These are phyloP conservation scores for Aureobasidium vineae DNA, from an alignment of 2,329 filamentous ascomycete genomes.

Conservation along the genomic window DNA sequence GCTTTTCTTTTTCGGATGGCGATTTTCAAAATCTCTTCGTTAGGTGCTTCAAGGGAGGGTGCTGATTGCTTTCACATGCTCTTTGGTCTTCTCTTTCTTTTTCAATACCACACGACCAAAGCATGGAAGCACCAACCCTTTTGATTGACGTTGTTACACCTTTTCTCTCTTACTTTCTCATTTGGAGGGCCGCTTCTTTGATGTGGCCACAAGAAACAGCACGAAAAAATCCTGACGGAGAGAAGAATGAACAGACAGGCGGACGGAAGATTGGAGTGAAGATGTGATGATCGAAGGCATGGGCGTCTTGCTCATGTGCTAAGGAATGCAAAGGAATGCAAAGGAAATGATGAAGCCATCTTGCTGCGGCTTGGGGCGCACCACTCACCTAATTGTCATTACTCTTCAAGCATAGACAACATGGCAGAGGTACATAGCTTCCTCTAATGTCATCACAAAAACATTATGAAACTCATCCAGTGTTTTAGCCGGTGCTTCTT, in stretches of 20 bases:
- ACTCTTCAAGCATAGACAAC: conserved; percentile 15
- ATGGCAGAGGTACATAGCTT: conserved; percentile 7
- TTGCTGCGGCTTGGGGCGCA: background rate
- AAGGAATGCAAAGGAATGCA: conserved; percentile 21
- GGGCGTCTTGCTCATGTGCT: background rate
- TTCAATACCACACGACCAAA: background rate
- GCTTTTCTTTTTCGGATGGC: conserved; percentile 23
- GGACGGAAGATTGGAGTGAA: background rate
- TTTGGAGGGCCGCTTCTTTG: background rate
- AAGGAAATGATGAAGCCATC: background rate
- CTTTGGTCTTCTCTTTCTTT: conserved; percentile 3
- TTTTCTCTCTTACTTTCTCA: background rate
- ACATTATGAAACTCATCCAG: background rate
- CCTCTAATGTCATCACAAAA: conserved; percentile 16
- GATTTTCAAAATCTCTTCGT: conserved; percentile 16
- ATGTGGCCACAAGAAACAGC: conserved; percentile 11
- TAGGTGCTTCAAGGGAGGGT: background rate
- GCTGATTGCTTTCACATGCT: background rate
- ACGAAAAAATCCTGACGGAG: background rate
- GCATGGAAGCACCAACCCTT: background rate
- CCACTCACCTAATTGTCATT: background rate
- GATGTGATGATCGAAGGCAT: background rate
- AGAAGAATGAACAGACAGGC: background rate
- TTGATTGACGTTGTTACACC: background rate
- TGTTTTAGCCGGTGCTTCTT: background rate